Conservation (phyloP, 23 red algal species). For the Cyanidium caldarium region DNA sequence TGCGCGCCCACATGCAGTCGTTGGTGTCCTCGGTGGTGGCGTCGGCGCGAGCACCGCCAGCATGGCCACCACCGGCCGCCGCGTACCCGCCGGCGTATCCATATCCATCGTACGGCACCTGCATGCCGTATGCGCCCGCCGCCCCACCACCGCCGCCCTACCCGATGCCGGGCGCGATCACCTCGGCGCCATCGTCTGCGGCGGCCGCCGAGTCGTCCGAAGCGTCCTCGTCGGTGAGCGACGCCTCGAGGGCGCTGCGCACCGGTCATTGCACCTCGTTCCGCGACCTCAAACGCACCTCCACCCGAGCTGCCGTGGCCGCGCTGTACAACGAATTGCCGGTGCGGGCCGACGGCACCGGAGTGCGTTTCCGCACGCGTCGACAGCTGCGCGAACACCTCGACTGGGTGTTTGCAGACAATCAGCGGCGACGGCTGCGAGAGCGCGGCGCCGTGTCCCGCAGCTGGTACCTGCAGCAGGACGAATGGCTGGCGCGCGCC, state of each 20-base stretch:
- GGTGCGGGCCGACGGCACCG: not conserved
- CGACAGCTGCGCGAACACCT: not conserved
- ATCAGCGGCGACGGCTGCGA: not conserved
- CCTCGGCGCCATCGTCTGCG: not conserved
- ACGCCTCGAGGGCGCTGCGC: not conserved
- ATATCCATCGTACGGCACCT: no score
- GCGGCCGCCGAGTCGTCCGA: not conserved
- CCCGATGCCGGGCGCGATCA: not conserved
- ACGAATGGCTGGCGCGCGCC: not conserved
- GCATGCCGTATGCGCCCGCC: not conserved
- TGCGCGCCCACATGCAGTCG: not conserved
- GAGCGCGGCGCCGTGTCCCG: slow-evolving; percentile 1
- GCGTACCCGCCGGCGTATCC: not conserved
- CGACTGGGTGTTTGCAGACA: slow-evolving; percentile 6
- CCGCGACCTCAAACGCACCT: not conserved
- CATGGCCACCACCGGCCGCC: no score
- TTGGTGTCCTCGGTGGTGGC: not conserved
- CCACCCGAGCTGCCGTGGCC: not conserved
- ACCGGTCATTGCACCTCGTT: not conserved
- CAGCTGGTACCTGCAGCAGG: not conserved
- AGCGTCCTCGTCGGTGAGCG: not conserved
- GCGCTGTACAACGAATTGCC: not conserved
- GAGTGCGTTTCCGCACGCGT: not conserved
- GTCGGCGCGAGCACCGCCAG: not conserved
- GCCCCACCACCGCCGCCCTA: not conserved